A percentile compares a stretch with the other conserved stretches of the same genome.
Evolutionary conservation across 345 rosid genomes (phyloP).

Genomic region (Rhodomyrtus tomentosa): DNA sequence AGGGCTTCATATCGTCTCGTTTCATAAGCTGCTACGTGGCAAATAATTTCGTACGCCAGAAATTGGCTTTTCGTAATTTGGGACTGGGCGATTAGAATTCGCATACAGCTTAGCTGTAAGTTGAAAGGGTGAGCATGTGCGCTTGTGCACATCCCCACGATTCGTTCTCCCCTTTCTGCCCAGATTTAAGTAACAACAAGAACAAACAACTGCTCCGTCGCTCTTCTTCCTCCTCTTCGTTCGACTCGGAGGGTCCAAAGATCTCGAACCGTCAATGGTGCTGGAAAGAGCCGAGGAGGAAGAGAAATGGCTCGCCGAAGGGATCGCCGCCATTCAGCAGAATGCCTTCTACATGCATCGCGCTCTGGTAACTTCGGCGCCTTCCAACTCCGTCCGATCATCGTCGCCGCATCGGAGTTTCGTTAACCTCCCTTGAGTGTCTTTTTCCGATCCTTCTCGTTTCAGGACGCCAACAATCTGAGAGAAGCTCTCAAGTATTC

Average conservation of each 20-base stretch:
- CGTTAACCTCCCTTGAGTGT: not conserved
- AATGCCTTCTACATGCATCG: slow-evolving; percentile 89
- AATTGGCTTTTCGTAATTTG: not conserved
- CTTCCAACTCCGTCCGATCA: not conserved
- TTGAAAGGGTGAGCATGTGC: too few species aligned
- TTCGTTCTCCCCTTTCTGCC: not conserved
- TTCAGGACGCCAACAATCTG: slow-evolving; percentile 73
- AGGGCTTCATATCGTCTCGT: not conserved
- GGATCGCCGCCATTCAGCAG: slow-evolving; percentile 84
- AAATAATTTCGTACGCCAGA: not conserved
- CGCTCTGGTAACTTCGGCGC: slow-evolving; percentile 44
- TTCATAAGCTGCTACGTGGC: not conserved
- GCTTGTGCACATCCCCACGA: too few species aligned
- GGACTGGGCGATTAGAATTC: not conserved
- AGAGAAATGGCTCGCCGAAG: slow-evolving; percentile 96
- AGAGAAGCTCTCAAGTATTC: slow-evolving; percentile 87
- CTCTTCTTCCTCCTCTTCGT: not conserved
- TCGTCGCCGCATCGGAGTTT: not conserved
- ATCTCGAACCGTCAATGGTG: not conserved
- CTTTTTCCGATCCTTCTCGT: slow-evolving; percentile 1
- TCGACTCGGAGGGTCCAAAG: not conserved
- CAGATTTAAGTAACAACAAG: not conserved
- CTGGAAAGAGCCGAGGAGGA: slow-evolving; percentile 41
- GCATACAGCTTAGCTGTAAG: not conserved
- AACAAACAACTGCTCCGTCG: not conserved